Conservation (phyloP, 225 moss, liverwort and hornwort species). For the Bryum argenteum region DNA sequence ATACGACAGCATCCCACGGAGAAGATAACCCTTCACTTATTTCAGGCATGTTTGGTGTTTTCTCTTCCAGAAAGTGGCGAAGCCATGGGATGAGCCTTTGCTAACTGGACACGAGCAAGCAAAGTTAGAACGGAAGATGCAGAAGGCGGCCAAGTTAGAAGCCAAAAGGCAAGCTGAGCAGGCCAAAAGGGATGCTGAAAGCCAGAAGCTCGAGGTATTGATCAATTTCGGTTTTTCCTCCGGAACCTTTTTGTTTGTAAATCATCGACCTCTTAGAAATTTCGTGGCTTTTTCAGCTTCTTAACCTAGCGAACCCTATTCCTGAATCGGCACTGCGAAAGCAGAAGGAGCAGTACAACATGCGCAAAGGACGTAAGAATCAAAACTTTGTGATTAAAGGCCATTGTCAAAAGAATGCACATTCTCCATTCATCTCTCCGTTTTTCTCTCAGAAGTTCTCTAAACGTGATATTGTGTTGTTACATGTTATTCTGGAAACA, state of each 20-base stretch:
- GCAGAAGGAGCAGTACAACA: slow-evolving; percentile 34
- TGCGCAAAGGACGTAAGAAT: slow-evolving; percentile 52
- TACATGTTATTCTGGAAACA: slow-evolving; percentile 26
- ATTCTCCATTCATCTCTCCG: too few species aligned
- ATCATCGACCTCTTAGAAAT: background rate
- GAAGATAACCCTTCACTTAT: background rate
- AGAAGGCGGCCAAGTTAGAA: slow-evolving; percentile 43
- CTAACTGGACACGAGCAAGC: slow-evolving; percentile 32
- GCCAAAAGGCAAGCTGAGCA: slow-evolving; percentile 40
- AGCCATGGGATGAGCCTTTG: slow-evolving; percentile 44
- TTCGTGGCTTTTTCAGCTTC: slow-evolving; percentile 36
- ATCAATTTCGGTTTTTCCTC: background rate
- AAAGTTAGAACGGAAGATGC: slow-evolving; percentile 35
- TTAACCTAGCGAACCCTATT: slow-evolving; percentile 39
- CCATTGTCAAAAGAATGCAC: too few species aligned
- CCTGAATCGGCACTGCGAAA: slow-evolving; percentile 38
- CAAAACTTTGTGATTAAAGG: background rate
- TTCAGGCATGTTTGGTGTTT: background rate
- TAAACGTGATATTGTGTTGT: slow-evolving; percentile 24
- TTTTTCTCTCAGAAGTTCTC: slow-evolving; percentile 5
- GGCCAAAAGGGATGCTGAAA: slow-evolving; percentile 41
- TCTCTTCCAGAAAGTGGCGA: slow-evolving; percentile 30
- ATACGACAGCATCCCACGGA: background rate
- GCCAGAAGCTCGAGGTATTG: slow-evolving; percentile 39
- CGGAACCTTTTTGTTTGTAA: background rate